A percentile compares a stretch with the other conserved stretches of the same genome.
phyloP scores from a whole-genome alignment of 1,284 basidiomycete species.

The Laetiporus sulphureus region DNA sequence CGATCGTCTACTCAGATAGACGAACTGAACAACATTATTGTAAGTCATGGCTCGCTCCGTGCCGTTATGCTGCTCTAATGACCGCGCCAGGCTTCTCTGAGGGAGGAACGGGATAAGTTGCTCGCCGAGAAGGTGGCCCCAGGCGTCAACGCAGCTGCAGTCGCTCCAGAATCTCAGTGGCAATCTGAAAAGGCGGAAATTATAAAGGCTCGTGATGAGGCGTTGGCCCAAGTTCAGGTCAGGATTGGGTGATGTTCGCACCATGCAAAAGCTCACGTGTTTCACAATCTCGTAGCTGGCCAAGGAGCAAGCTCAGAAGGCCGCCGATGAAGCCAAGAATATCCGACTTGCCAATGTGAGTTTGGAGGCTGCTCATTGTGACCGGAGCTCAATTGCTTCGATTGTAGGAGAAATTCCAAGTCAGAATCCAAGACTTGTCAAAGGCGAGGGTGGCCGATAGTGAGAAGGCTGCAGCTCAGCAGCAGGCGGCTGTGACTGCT shows the following conservation, averaged over 20 bases:
- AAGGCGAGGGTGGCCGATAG: constrained; percentile 32
- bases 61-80: not conserved
- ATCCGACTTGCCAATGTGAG: constrained; percentile 31
- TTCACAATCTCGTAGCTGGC: constrained; percentile 37
- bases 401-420: constrained; percentile 40
- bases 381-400: not conserved
- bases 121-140: constrained; percentile 44
- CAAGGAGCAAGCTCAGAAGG: constrained; percentile 41
- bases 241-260: constrained; percentile 1
- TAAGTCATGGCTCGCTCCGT: constrained; percentile 25
- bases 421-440: constrained; percentile 30
- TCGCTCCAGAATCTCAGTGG: constrained; percentile 34
- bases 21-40: constrained; percentile 28
- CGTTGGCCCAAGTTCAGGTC: constrained; percentile 49
- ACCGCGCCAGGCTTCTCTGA: constrained; percentile 40
- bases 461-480: constrained; percentile 30
- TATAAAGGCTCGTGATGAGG: constrained; percentile 52
- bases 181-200: constrained; percentile 55
- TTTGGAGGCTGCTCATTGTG: not conserved
- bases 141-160: constrained; percentile 21
- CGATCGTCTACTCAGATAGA: constrained; percentile 7
- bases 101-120: constrained; percentile 53
- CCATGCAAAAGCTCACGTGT: not conserved
- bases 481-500: constrained; percentile 40
- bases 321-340: constrained; percentile 38